A percentile compares a stretch with the other conserved stretches of the same genome.
Conservation (phyloP, 768 basidiomycete species). For the Leccinellum rugosiceps region DNA sequence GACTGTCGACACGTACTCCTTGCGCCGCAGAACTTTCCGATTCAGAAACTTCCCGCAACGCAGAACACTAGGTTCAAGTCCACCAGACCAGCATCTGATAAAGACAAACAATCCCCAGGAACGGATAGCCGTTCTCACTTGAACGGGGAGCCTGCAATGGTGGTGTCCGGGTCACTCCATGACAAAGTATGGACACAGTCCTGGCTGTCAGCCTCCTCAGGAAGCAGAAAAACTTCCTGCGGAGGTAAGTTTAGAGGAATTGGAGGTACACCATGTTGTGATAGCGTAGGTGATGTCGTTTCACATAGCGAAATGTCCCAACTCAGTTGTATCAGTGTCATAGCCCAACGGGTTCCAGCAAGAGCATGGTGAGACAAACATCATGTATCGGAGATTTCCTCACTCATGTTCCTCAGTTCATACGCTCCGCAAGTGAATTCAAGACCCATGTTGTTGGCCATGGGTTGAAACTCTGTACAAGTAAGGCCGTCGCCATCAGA, state of each 20-base stretch:
- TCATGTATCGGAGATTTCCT: background rate
- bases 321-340: conserved; percentile 7
- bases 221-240: no score
- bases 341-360: conserved; percentile 21
- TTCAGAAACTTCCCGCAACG: no score
- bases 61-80: no score
- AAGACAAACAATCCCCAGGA: no score
- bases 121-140: no score
- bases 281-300: conserved; percentile 13
- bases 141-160: no score
- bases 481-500: background rate
- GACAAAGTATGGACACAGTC: no score
- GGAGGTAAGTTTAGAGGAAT: background rate
- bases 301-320: background rate
- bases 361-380: conserved; percentile 9
- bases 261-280: conserved; percentile 7
- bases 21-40: no score
- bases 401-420: conserved; percentile 3
- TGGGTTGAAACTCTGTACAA: conserved; percentile 9
- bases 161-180: no score
- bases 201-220: no score
- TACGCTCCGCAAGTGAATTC: conserved; percentile 3
- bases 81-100: no score
- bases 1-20: no score
- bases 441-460: conserved; percentile 4